These are phyloP conservation scores for Penicillium verrucosum DNA, from an alignment of 2,329 filamentous ascomycete species.

Conservation along the genomic window DNA sequence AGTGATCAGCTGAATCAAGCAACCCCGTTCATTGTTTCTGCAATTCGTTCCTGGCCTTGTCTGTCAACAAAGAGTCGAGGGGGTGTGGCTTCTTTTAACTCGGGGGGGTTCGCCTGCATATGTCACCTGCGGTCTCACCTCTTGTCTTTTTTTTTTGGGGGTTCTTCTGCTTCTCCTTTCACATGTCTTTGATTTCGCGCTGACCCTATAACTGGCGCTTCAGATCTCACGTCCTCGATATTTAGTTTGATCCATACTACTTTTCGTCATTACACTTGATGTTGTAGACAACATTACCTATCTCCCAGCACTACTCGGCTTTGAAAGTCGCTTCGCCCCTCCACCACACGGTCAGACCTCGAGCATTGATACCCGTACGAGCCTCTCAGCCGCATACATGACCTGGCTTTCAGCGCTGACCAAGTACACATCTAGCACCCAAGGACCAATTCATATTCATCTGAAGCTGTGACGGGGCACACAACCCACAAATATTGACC, in stretches of 20 bases:
- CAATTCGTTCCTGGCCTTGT: constrained; percentile 14
- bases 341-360: constrained; percentile 2
- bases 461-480: neutral
- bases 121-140: constrained; percentile 20
- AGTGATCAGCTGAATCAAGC: constrained; percentile 8
- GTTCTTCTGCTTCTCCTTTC: neutral
- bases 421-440: neutral
- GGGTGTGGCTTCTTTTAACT: constrained; percentile 13
- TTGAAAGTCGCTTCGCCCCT: neutral
- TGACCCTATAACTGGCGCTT: constrained; percentile 12
- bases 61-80: constrained; percentile 13
- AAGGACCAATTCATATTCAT: neutral
- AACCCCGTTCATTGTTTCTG: constrained; percentile 14
- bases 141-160: constrained; percentile 17
- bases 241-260: constrained; percentile 2
- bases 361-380: neutral
- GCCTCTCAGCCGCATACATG: constrained; percentile 5
- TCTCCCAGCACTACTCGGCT: neutral
- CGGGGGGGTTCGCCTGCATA: constrained; percentile 19
- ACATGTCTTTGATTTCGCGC: constrained; percentile 7
- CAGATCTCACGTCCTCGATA: constrained; percentile 11
- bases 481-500: neutral
- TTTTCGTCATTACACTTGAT: neutral
- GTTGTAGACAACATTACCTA: neutral
- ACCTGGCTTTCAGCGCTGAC: neutral